Evolutionary conservation across 2,329 filamentous ascomycete species (phyloP), one percentile per base, ranked within the genome.

Genomic region (Pseudogymnoascus sp.): DNA sequence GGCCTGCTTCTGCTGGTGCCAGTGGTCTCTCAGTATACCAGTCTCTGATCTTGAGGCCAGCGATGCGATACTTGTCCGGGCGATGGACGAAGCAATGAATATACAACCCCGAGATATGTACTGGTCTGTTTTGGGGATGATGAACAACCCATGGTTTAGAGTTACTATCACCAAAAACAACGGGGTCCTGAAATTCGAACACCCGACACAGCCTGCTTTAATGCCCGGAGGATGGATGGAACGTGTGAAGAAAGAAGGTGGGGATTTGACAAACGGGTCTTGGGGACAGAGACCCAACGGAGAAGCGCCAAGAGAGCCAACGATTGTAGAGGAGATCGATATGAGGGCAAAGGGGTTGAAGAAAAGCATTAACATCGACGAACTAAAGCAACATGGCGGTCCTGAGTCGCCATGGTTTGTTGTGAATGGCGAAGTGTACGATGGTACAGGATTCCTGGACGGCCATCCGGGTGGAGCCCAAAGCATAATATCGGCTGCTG

Each of bases 121-220:
- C 76, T 97, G 93, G 93, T 92, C 86, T 64, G 91, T 96, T 1
- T 78, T 96, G 40, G 92, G 93, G 0, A 97, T 97, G 93, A 96
- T 97, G 93, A 96, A 96, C 76, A 96, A 96, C 69, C 90, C 91
- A 0, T 97, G 93, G 93, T 97, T 89, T 74, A 83, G 93, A 4
- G 83, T 97, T 0, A 84, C 87, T 1, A 89, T 97, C 62, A 83
- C 85, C 61, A 87, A 86, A 62, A 87, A 93, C 64, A 80, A 79
- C 0, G 79, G 83, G 14, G 75, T 71, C 6, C 75, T 96, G 43
- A 81, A 84, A 5, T 97, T 97, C 68, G 92, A 96, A 73, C 93
- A 97, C 69, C 93, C 93, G 0, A 96, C 91, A 2, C 88, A 92
- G 66, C 90, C 92, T 5, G 87, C 88, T 0, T 75, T 91, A 38